These are phyloP conservation scores for Hypoxylon intermedium DNA, from an alignment of 495 filamentous ascomycete species.

Conservation along the genomic window DNA sequence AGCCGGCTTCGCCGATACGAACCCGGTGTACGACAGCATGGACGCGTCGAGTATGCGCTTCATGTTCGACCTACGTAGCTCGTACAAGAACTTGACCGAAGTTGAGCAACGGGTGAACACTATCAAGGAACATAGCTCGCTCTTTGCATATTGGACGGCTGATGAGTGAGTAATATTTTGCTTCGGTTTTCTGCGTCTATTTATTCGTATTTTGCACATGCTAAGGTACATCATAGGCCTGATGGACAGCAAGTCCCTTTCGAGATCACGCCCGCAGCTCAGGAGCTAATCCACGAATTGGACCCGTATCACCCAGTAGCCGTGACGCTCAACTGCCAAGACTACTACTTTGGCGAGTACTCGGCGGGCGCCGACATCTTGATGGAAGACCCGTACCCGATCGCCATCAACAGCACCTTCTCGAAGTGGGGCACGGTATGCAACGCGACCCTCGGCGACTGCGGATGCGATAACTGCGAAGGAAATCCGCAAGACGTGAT, in stretches of 20 bases:
- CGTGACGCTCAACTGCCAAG: constrained; percentile 71
- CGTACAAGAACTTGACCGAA: constrained; percentile 63
- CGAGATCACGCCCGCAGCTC: constrained; percentile 46
- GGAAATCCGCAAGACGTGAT: constrained; percentile 64
- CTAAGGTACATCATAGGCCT: constrained; percentile 47
- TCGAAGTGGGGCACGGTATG: constrained; percentile 63
- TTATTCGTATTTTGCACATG: background rate
- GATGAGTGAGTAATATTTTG: constrained; percentile 58
- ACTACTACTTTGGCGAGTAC: constrained; percentile 73
- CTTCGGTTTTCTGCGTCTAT: background rate
- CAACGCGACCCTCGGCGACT: constrained; percentile 72
- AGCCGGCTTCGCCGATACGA: constrained; percentile 48
- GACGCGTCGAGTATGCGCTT: constrained; percentile 64
- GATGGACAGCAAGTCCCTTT: constrained; percentile 70
- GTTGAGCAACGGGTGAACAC: constrained; percentile 60
- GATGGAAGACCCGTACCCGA: constrained; percentile 71
- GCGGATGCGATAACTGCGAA: constrained; percentile 73
- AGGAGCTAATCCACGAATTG: constrained; percentile 56
- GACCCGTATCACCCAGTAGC: constrained; percentile 76
- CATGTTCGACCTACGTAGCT: constrained; percentile 70
- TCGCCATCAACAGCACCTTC: constrained; percentile 62
- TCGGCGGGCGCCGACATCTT: constrained; percentile 67
- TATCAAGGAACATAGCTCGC: constrained; percentile 58
- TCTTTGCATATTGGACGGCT: constrained; percentile 70
- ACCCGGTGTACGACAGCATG: constrained; percentile 60